Percentiles rank a stretch among this genome's conserved stretches.
phyloP scores from a whole-genome alignment of 768 basidiomycete genomes.

The Termitomyces sp. region DNA sequence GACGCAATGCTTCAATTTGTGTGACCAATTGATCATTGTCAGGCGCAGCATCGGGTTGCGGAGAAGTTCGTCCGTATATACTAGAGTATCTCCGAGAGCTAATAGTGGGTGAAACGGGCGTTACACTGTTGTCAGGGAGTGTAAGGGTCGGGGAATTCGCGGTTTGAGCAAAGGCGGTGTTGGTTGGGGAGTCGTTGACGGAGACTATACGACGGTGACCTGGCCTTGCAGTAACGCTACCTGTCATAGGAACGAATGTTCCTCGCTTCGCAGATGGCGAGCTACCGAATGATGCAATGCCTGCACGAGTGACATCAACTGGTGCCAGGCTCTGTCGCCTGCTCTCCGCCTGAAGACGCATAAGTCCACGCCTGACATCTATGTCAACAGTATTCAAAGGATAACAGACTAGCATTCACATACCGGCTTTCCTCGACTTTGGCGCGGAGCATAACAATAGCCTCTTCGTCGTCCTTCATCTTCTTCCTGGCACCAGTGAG shows the following conservation, averaged over 20 bases:
- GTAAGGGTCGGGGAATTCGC: conserved; percentile 27
- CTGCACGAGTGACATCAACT: conserved; percentile 52
- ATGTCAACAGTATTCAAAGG: not conserved
- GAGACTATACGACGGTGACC: conserved; percentile 71
- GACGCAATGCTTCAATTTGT: conserved; percentile 54
- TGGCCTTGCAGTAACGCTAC: conserved; percentile 37
- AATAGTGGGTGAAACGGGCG: conserved; percentile 16
- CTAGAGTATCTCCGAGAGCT: conserved; percentile 42
- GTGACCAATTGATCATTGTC: conserved; percentile 12
- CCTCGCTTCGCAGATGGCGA: conserved; percentile 44
- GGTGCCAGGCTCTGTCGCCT: conserved; percentile 52
- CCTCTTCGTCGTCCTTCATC: conserved; percentile 69
- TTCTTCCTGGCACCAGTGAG: conserved; percentile 44
- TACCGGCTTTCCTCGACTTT: conserved; percentile 88
- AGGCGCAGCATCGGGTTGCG: conserved; percentile 26
- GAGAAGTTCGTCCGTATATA: conserved; percentile 45
- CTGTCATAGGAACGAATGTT: conserved; percentile 70
- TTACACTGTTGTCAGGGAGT: conserved; percentile 24
- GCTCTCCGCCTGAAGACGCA: conserved; percentile 80
- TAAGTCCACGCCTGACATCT: conserved; percentile 63
- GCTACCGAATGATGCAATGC: conserved; percentile 13
- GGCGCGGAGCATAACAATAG: conserved; percentile 66
- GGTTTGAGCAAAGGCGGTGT: conserved; percentile 27
- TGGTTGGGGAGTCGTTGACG: conserved; percentile 54
- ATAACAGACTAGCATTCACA: conserved; percentile 10